Conservation (phyloP, 176 grass and related monocot genomes). For the Aechmea fasciata region DNA sequence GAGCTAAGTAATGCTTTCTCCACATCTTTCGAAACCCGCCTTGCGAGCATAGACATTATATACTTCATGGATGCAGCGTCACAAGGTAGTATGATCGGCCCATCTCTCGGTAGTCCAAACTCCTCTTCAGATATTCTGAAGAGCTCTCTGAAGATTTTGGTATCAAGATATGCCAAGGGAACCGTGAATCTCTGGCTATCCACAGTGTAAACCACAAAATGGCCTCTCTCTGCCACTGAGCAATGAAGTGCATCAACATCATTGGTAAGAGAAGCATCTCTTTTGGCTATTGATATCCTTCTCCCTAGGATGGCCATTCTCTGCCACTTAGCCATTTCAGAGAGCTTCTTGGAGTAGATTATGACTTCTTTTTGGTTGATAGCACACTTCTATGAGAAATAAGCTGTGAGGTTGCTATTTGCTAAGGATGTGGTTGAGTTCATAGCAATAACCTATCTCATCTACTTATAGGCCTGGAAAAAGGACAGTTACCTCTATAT, state of each 20-base stretch:
- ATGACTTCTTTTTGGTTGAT: conserved; percentile 14
- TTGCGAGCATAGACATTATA: conserved; percentile 17
- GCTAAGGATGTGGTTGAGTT: conserved; percentile 12
- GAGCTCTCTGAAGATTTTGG: conserved; percentile 24
- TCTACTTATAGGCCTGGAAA: conserved; percentile 18
- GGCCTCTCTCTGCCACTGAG: conserved; percentile 16
- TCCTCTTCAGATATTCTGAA: conserved; percentile 35
- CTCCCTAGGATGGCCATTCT: conserved; percentile 21
- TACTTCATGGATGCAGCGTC: conserved; percentile 22
- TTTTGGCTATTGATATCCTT: conserved; percentile 17
- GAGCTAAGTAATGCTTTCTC: conserved; percentile 24
- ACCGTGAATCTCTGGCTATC: conserved; percentile 28
- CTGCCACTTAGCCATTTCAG: conserved; percentile 47
- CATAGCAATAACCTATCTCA: not conserved
- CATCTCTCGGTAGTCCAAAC: conserved; percentile 27
- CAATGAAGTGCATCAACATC: conserved; percentile 12
- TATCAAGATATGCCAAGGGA: conserved; percentile 15
- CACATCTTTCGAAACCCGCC: conserved; percentile 2
- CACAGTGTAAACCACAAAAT: conserved; percentile 25
- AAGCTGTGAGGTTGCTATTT: not conserved
- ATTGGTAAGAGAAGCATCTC: conserved; percentile 16
- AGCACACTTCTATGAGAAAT: not conserved
- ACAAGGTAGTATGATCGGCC: conserved; percentile 29
- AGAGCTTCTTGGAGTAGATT: conserved; percentile 38
- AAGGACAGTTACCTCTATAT: not conserved